Conservation (phyloP, 176 grass and related monocot genomes). For the Tuctoria greenei region DNA sequence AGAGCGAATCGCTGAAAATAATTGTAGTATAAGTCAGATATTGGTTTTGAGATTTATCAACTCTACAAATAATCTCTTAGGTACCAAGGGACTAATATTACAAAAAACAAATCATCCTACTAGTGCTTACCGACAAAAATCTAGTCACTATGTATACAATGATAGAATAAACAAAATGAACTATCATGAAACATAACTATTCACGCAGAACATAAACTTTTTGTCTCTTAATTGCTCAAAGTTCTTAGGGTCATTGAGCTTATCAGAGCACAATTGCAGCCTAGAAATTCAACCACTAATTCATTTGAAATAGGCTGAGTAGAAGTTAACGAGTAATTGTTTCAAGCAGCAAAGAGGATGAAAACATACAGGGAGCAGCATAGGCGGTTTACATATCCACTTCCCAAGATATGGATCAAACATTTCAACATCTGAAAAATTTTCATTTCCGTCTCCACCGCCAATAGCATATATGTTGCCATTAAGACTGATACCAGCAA, state of each 20-base stretch:
- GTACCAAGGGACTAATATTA: conserved; percentile 4
- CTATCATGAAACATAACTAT: conserved; percentile 9
- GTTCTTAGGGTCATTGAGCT: conserved; percentile 1
- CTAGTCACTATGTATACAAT: neutral
- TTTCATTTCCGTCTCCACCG: conserved; percentile 69
- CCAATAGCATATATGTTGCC: conserved; percentile 88
- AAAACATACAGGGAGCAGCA: conserved; percentile 54
- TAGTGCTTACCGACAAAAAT: neutral
- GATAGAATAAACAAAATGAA: conserved; percentile 18
- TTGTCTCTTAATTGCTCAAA: neutral
- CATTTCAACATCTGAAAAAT: conserved; percentile 84
- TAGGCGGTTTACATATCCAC: conserved; percentile 65
- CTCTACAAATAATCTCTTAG: conserved; percentile 1
- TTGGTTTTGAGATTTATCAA: conserved; percentile 23
- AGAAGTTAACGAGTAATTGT: conserved; percentile 21
- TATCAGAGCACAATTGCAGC: conserved; percentile 2
- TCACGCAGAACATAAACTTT: conserved; percentile 12
- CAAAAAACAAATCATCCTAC: neutral
- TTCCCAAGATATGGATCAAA: conserved; percentile 79
- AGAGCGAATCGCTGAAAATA: conserved; percentile 82
- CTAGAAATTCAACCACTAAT: neutral
- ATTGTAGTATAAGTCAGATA: conserved; percentile 22
- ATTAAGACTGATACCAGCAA: conserved; percentile 63
- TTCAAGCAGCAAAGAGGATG: conserved; percentile 23
- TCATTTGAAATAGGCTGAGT: neutral